Base-by-base conservation (phyloP, 2,329 filamentous ascomycete genomes). In the Ascocoryne sarcoides region DNA sequence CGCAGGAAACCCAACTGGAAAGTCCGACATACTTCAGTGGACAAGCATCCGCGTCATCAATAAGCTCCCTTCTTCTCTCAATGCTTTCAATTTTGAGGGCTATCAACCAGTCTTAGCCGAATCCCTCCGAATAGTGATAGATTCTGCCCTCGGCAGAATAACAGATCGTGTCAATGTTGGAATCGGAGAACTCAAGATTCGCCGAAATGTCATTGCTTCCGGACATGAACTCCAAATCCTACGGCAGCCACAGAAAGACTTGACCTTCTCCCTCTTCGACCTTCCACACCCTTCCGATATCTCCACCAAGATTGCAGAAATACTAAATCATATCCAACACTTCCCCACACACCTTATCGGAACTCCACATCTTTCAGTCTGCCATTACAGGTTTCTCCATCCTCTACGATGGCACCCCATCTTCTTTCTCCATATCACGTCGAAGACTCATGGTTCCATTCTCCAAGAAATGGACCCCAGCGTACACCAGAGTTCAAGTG, bases 381-480 rank as follows among this genome's bases (percentile, higher is more conserved):
- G 82, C 84, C 4, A 67, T 92, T 39, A 93, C 85, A 0, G 85
- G 86, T 0, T 92, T 82, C 62, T 69, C 70, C 21, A 84, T 93
- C 16, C 64, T 83, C 9, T 86, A 79, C 48, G 82, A 85, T 56
- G 76, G 76, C 4, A 62, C 83, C 36, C 84, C 84, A 3, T 68
- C 72, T 4, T 76, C 76, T 0, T 84, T 94, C 59, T 77, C 81
- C 40, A 93, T 94, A 49, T 79, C 86, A 2, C 77, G 87, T 18
- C 78, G 84, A 32, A 75, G 84, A 50, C 89, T 88, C 79, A 84
- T 93, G 16, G 84, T 93, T 12, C 84, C 85, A 0, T 88, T 93
- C 48, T 83, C 90, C 65, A 93, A 93, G 65, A 89, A 89, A 61
- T 90, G 85, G 84, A 84, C 90, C 55, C 82, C 86, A 2, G 76